Percentiles rank a stretch among this genome's conserved stretches.
Conservation (phyloP, 108 stramenopile genomes). For the Skeletonema potamos region DNA sequence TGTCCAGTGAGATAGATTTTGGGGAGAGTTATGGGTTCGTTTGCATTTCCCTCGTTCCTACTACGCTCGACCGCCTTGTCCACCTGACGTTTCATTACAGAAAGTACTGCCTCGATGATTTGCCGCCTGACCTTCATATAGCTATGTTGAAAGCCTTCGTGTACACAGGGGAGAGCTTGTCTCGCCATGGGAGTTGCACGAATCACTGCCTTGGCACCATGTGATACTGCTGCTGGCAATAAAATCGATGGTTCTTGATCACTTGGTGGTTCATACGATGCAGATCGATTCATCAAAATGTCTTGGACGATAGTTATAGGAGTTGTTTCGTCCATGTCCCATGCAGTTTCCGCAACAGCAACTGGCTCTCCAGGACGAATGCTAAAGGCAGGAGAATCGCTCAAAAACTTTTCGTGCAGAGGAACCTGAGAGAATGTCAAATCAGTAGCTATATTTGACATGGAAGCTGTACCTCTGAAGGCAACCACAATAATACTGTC, state of each 20-base stretch:
- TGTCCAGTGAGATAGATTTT: constrained; percentile 84
- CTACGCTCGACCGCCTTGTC: constrained; percentile 48
- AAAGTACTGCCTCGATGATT: constrained; percentile 54
- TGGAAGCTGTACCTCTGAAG: constrained; percentile 86
- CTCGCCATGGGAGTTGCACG: constrained; percentile 65
- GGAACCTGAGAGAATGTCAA: constrained; percentile 75
- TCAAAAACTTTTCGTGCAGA: constrained; percentile 61
- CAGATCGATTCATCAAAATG: constrained; percentile 20
- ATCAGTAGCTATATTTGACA: constrained; percentile 81
- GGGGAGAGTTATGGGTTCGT: constrained; percentile 64
- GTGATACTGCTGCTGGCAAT: constrained; percentile 37
- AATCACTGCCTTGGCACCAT: constrained; percentile 53
- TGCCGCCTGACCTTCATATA: constrained; percentile 68
- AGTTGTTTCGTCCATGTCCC: constrained; percentile 37
- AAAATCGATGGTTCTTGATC: constrained; percentile 20
- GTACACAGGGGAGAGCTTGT: constrained; percentile 70
- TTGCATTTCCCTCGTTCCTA: constrained; percentile 12
- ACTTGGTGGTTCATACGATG: constrained; percentile 1
- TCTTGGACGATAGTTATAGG: constrained; percentile 25
- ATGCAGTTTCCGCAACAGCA: constrained; percentile 29
- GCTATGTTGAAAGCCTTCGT: constrained; percentile 75
- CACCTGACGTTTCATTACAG: constrained; percentile 67
- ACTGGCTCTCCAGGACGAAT: constrained; percentile 46
- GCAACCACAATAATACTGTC: constrained; percentile 86
- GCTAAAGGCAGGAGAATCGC: constrained; percentile 51